phyloP scores from a whole-genome alignment of 2,329 filamentous ascomycete genomes.

The Parascedosporium putredinis region DNA sequence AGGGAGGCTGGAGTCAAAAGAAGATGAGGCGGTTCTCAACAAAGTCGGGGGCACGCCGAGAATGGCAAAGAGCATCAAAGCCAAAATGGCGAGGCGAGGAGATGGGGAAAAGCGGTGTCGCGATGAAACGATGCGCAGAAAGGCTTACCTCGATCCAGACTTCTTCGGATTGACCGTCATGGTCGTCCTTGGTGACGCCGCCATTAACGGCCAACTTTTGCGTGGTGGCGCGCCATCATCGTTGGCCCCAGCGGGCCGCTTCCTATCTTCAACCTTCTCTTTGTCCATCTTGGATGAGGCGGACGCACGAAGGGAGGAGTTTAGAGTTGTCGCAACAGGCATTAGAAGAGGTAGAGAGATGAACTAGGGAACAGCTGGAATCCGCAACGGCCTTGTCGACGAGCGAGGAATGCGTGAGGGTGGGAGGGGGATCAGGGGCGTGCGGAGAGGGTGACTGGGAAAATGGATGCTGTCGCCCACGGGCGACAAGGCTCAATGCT shows the following conservation, averaged over 20 bases:
- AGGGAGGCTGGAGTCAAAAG: too few species aligned
- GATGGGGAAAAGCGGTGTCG: background rate
- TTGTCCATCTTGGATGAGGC: constrained; percentile 57
- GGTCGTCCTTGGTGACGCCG: constrained; percentile 44
- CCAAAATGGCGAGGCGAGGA: background rate
- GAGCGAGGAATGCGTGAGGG: background rate
- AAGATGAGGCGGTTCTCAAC: background rate
- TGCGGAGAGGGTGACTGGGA: background rate
- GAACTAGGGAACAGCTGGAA: background rate
- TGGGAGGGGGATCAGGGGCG: constrained; percentile 3
- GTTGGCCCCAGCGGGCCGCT: constrained; percentile 75
- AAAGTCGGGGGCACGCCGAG: background rate
- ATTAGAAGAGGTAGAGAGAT: constrained; percentile 49
- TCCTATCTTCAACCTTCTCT: constrained; percentile 85
- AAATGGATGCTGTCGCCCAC: background rate
- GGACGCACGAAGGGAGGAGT: constrained; percentile 64
- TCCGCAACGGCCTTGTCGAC: background rate
- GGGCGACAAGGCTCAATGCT: background rate
- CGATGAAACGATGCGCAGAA: background rate
- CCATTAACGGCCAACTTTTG: constrained; percentile 91
- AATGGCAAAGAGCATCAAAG: background rate
- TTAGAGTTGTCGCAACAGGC: constrained; percentile 69
- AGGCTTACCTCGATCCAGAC: constrained; percentile 54
- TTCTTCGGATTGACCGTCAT: constrained; percentile 46
- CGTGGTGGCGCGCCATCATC: constrained; percentile 80